These are phyloP conservation scores for Lasiosphaeria hispida DNA, from an alignment of 495 filamentous ascomycete genomes.

Conservation along the genomic window DNA sequence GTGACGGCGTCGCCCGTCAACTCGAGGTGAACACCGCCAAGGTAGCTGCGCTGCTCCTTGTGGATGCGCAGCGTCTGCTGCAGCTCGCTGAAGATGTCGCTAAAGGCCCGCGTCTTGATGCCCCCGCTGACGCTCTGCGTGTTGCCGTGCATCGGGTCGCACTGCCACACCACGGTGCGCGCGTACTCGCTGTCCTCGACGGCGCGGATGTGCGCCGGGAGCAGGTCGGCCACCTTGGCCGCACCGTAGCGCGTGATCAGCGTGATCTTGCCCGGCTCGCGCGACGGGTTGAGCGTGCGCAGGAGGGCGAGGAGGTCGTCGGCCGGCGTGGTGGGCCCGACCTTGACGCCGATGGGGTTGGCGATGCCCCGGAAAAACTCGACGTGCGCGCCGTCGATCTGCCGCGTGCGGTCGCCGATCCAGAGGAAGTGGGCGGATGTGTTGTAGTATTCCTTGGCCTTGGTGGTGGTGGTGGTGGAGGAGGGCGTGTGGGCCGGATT, in stretches of 20 bases:
- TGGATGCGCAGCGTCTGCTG: conserved; percentile 78
- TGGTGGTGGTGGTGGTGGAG: conserved; percentile 14
- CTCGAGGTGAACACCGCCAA: conserved; percentile 94
- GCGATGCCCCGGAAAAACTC: conserved; percentile 96
- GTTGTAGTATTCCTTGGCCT: conserved; percentile 64
- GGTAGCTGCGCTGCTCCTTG: conserved; percentile 71
- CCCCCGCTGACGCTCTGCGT: conserved; percentile 65
- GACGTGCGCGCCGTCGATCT: conserved; percentile 87
- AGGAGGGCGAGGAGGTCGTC: conserved; percentile 74
- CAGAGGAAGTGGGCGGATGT: conserved; percentile 97
- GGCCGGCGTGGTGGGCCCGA: conserved; percentile 77
- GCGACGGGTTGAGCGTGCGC: conserved; percentile 75
- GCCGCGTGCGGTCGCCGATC: conserved; percentile 95
- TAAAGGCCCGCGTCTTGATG: conserved; percentile 87
- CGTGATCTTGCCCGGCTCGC: conserved; percentile 86
- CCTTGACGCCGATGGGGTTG: conserved; percentile 95
- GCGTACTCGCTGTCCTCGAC: conserved; percentile 68
- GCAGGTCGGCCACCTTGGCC: conserved; percentile 62
- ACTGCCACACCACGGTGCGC: conserved; percentile 90
- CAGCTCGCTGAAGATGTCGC: conserved; percentile 81
- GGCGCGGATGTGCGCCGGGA: conserved; percentile 80
- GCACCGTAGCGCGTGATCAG: conserved; percentile 94
- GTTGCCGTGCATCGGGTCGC: conserved; percentile 98
- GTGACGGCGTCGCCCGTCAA: conserved; percentile 94
- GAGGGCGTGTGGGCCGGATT: conserved; percentile 49